Evolutionary conservation across 768 basidiomycete genomes (phyloP).

Genomic region (Albatrellus ellisii): DNA sequence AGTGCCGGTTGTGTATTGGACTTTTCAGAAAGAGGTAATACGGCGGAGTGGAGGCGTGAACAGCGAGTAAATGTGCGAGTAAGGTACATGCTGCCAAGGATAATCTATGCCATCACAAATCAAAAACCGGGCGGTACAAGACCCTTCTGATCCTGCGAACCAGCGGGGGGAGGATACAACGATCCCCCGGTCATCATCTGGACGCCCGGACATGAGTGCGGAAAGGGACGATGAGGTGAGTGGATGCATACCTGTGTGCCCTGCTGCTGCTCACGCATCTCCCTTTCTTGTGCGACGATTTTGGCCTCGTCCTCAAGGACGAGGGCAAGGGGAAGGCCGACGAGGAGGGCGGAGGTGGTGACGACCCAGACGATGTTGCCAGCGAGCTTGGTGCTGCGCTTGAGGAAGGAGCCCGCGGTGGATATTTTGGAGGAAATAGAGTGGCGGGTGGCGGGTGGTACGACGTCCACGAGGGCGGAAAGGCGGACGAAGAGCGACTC

Average conservation of each 20-base stretch:
- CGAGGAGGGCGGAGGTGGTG: slow-evolving; percentile 85
- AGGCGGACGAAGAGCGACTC: slow-evolving; percentile 85
- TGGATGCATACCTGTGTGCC: slow-evolving; percentile 60
- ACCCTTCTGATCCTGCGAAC: slow-evolving; percentile 9
- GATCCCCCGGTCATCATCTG: slow-evolving; percentile 13
- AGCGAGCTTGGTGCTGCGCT: slow-evolving; percentile 52
- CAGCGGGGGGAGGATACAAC: slow-evolving; percentile 10
- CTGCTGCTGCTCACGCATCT: slow-evolving; percentile 86
- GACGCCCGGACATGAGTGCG: not conserved
- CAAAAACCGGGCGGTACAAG: slow-evolving; percentile 14
- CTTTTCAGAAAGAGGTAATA: too few species aligned
- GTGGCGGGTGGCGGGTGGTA: slow-evolving; percentile 83
- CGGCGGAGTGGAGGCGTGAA: too few species aligned
- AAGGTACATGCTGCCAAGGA: too few species aligned
- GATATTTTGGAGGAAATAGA: slow-evolving; percentile 48
- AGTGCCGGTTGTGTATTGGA: too few species aligned
- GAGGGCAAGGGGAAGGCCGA: slow-evolving; percentile 87
- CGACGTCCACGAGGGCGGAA: slow-evolving; percentile 88
- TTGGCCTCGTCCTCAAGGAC: slow-evolving; percentile 95
- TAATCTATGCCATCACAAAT: not conserved
- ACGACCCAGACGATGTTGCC: slow-evolving; percentile 93
- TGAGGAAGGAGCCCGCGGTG: slow-evolving; percentile 49
- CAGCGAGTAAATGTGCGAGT: too few species aligned
- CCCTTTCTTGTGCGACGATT: slow-evolving; percentile 87
- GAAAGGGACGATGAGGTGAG: too few species aligned